Evolutionary conservation across 2,329 filamentous ascomycete genomes (phyloP).

Genomic region (Simplicillium aogashimaense): DNA sequence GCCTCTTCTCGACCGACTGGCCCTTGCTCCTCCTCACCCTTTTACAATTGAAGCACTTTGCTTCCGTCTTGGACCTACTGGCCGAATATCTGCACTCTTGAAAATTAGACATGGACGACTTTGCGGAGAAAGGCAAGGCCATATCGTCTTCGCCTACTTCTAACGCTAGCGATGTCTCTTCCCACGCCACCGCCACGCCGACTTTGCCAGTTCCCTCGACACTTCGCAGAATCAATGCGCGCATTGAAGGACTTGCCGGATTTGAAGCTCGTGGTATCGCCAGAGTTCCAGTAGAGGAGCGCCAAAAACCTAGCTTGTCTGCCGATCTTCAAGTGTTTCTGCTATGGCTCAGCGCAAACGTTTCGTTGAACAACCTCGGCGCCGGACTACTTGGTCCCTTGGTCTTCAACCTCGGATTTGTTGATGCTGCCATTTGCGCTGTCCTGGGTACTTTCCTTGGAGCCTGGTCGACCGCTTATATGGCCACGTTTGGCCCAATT

Average conservation of each 20-base stretch:
- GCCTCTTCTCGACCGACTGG: too few species aligned
- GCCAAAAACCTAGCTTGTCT: conserved; percentile 19
- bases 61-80: too few species aligned
- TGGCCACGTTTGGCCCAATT: conserved; percentile 64
- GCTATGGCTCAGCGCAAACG: conserved; percentile 34
- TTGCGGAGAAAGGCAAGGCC: conserved; percentile 1
- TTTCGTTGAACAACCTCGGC: conserved; percentile 40
- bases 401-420: conserved; percentile 60
- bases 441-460: conserved; percentile 69
- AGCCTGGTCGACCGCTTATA: conserved; percentile 64
- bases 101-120: background rate
- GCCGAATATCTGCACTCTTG: too few species aligned
- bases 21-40: too few species aligned
- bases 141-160: background rate
- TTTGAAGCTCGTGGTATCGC: conserved; percentile 29
- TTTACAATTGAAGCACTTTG: too few species aligned
- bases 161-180: background rate
- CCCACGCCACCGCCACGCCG: background rate
- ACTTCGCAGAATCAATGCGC: conserved; percentile 10
- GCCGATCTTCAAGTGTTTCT: conserved; percentile 28
- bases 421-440: conserved; percentile 61
- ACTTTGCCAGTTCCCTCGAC: background rate
- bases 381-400: conserved; percentile 62
- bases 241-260: conserved; percentile 20
- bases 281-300: conserved; percentile 25